Evolutionary conservation across 305 asterid genomes (phyloP).

Genomic region (Fraxinus sp.): DNA sequence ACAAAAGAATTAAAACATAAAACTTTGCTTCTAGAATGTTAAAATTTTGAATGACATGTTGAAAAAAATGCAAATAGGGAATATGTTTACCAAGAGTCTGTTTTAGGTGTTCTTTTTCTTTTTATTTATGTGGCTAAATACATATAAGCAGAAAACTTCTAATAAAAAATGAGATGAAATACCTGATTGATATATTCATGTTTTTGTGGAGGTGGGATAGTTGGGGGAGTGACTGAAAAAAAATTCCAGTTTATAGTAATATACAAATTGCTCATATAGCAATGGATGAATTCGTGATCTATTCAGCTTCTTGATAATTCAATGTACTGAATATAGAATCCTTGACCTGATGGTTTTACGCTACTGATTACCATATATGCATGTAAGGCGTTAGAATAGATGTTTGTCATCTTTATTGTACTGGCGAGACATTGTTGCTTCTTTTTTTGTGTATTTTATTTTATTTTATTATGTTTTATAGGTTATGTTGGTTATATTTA

Average conservation of each 20-base stretch:
- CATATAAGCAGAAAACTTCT: background rate
- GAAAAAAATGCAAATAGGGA: background rate
- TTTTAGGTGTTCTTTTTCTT: background rate
- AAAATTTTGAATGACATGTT: background rate
- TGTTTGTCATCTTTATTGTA: background rate
- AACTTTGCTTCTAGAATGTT: background rate
- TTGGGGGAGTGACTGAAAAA: background rate
- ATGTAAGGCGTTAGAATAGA: background rate
- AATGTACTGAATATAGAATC: background rate
- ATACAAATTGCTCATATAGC: background rate
- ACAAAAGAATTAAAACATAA: background rate
- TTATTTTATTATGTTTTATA: background rate
- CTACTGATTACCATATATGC: background rate
- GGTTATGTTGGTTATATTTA: background rate
- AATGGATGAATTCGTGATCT: background rate
- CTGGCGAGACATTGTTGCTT: background rate
- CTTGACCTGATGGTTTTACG: background rate
- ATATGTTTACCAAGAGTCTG: background rate
- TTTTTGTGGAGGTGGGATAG: background rate
- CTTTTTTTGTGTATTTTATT: background rate
- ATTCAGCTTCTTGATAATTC: background rate
- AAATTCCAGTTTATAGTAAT: background rate
- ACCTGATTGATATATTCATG: background rate
- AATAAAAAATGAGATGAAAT: background rate
- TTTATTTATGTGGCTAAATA: background rate